phyloP scores from a whole-genome alignment of 495 filamentous ascomycete species.

The Penicillium desertorum region DNA sequence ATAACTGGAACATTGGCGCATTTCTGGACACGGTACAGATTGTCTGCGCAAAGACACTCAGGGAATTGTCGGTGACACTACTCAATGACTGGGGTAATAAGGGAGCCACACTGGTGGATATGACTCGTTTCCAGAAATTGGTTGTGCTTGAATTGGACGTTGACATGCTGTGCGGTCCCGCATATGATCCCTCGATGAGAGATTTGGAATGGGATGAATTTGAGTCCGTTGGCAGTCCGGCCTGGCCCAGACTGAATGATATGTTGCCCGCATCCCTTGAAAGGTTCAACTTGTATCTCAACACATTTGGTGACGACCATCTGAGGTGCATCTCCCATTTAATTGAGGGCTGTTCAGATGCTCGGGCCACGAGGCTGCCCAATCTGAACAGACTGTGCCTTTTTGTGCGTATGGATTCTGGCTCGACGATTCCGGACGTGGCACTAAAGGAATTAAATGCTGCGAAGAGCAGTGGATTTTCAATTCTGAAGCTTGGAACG shows the following conservation, averaged over 20 bases:
- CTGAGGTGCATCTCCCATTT: neutral
- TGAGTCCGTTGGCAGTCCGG: neutral
- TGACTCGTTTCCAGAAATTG: neutral
- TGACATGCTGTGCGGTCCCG: neutral
- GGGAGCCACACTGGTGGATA: neutral
- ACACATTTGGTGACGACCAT: neutral
- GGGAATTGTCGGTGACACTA: neutral
- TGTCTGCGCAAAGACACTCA: neutral
- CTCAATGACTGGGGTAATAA: neutral
- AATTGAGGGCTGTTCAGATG: neutral
- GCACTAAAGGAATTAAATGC: neutral
- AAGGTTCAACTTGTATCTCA: neutral
- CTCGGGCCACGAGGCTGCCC: neutral
- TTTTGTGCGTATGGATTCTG: neutral
- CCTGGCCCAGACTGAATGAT: neutral
- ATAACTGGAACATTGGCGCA: conserved; percentile 11
- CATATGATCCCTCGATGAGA: neutral
- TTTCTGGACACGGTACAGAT: neutral
- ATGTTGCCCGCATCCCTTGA: neutral
- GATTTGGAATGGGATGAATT: neutral
- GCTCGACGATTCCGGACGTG: neutral
- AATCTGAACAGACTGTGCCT: neutral
- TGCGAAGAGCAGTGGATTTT: neutral
- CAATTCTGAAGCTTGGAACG: neutral
- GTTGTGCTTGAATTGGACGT: neutral